Evolutionary conservation across 495 filamentous ascomycete genomes (phyloP), one percentile per base, ranked within the genome.

Genomic region (Schizothecium vesticola): DNA sequence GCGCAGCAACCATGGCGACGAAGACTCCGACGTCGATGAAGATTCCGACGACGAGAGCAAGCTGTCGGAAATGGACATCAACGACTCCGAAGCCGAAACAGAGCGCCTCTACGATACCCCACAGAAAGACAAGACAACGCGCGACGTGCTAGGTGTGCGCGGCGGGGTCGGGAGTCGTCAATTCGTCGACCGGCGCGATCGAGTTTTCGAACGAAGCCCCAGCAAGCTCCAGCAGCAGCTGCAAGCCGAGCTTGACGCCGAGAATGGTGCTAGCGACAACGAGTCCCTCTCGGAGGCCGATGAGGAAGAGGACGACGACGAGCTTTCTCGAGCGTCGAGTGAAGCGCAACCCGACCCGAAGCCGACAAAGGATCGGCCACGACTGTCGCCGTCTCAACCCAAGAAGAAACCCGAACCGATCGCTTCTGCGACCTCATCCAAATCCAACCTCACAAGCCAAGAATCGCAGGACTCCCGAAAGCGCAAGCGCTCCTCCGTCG

Each of bases 41-140:
- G 70, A 74, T 43, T 74, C 74, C 11, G 75, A 76, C 69, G 70
- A 67, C 31, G 74, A 77, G 59, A 77, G 70, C 73, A 82, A 84
- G 61, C 74, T 82, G 66, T 84, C 82, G 21, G 81, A 83, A 58
- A 88, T 89, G 64, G 81, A 83, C 64, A 89, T 90, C 67, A 90
- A 90, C 71, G 94, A 98, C 80, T 96, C 95, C n/a, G 95, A 99
- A 79, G 95, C 96, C 28, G 95, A 97, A 81, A 99, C 95, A 9
- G 96, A 98, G 80, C 88, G 96, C 63, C 85, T 98, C 72, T 94
- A 96, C 71, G 88, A 91, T 74, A 94, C 94, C n/a, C 96, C 95
- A 23, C 87, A 91, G 66, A 92, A 94, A 69, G 80, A 82, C 71
- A 84, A 84, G 71, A 83, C 85, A 69, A 83, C 83, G 72, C 86